These are phyloP conservation scores for Arabis alpina DNA, from an alignment of 345 rosid species.

Conservation along the genomic window DNA sequence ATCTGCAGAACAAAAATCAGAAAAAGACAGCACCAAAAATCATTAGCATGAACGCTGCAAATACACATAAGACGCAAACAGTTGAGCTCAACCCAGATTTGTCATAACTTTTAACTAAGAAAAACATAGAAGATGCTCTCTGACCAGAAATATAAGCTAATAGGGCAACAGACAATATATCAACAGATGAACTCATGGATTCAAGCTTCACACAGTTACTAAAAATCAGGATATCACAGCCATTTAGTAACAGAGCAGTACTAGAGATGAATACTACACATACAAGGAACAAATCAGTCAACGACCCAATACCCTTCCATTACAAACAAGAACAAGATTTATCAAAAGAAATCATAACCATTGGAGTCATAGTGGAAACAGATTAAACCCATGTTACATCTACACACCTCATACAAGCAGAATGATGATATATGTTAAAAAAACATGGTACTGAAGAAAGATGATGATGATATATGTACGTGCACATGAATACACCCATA, in stretches of 20 bases:
- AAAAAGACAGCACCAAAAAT: not conserved
- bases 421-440: not conserved
- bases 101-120: not conserved
- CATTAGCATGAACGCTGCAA: not conserved
- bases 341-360: too few species aligned
- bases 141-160: slow-evolving; percentile 1
- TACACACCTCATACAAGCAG: not conserved
- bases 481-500: slow-evolving; percentile 1
- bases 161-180: too few species aligned
- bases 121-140: not conserved
- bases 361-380: too few species aligned
- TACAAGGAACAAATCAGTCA: too few species aligned
- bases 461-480: slow-evolving; percentile 1
- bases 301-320: too few species aligned
- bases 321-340: too few species aligned
- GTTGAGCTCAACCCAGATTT: not conserved
- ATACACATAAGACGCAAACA: not conserved
- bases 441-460: not conserved
- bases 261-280: too few species aligned
- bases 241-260: too few species aligned
- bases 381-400: too few species aligned
- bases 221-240: not conserved
- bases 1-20: slow-evolving; percentile 30
- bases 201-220: not conserved
- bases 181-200: not conserved